Base-by-base conservation (phyloP, 148 eudicot species). In the Beta vulgaris region DNA sequence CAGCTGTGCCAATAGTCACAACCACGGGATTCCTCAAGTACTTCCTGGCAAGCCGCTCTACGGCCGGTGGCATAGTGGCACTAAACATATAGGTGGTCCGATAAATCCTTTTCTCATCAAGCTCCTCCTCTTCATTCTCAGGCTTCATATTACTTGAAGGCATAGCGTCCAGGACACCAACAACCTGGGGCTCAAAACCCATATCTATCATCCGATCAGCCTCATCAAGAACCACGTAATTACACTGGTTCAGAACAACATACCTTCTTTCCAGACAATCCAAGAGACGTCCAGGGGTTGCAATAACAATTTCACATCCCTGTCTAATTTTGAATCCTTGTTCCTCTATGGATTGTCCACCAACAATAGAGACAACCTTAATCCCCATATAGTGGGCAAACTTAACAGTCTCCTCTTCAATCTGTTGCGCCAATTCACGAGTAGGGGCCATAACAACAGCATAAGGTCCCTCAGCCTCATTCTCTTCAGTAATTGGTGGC, bases 401-500 rank as follows among this genome's bases (percentile, higher is more conserved):
- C 76, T 90, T 92, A 2, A 85, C 86, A 35, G 91, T 92, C 82
- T 90, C 95, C 9, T 90, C 88, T 86, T 90, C 93, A 75, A 92
- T 92, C 72, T 90, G 96, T 83, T 92, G 93, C 0, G 96, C 95
- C 40, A 92, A 88, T 79, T 92, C 95, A 68, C 97, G 87, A 16
- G 97, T 90, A 15, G 97, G 97, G 37, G 97, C 95, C 95, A 92
- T 83, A 36, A 92, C 97, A 64, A 92, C 91, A 23, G 97, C 96
- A 84, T 90, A 92, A 72, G 97, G 93, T 16, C 96, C 97, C 85
- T 90, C 96, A 7, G 90, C 88, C 75, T 87, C 90, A 72, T 84
- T 86, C 25, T 82, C 87, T 65, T 88, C 91, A 13, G 81, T 80
- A 31, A 88, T 85, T 23, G 91, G 91, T 62, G 89, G 88, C 31